phyloP scores from a whole-genome alignment of 2,329 filamentous ascomycete genomes.

The Cordyceps cicadae region DNA sequence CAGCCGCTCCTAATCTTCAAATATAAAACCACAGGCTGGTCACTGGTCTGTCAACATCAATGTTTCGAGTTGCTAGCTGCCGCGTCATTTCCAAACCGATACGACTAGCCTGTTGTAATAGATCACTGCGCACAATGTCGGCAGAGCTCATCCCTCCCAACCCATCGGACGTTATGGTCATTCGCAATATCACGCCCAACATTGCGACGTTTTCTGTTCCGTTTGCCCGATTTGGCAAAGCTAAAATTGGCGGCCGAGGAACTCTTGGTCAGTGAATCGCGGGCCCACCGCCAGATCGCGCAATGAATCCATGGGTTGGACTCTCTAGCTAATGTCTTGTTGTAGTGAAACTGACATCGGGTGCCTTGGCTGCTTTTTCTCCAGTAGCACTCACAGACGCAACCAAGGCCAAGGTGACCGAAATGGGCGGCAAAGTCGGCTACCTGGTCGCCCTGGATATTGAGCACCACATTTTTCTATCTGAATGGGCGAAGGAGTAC shows the following conservation, averaged over 20 bases:
- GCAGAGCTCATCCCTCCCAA: conserved; percentile 58
- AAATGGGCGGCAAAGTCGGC: conserved; percentile 60
- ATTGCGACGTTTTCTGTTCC: conserved; percentile 74
- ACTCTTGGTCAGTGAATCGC: conserved; percentile 60
- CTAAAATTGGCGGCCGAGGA: conserved; percentile 79
- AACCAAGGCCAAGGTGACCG: conserved; percentile 54
- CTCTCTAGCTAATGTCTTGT: neutral
- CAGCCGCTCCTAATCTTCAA: neutral
- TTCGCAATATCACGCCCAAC: conserved; percentile 72
- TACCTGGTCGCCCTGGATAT: conserved; percentile 85
- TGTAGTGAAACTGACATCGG: conserved; percentile 67
- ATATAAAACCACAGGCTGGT: neutral
- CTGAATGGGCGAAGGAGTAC: conserved; percentile 72
- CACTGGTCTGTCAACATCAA: neutral
- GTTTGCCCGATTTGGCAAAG: conserved; percentile 68
- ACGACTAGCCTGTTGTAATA: neutral
- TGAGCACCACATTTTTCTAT: conserved; percentile 92
- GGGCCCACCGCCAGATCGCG: neutral
- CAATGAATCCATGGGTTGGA: too few relatives aligned
- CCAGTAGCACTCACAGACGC: conserved; percentile 77
- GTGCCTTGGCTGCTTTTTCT: conserved; percentile 80
- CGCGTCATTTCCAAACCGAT: neutral
- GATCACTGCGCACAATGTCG: conserved; percentile 38
- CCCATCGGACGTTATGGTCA: conserved; percentile 80
- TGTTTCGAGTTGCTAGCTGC: neutral